Evolutionary conservation across 1,284 basidiomycete species (phyloP).

Genomic region (Athelia psychrophila): DNA sequence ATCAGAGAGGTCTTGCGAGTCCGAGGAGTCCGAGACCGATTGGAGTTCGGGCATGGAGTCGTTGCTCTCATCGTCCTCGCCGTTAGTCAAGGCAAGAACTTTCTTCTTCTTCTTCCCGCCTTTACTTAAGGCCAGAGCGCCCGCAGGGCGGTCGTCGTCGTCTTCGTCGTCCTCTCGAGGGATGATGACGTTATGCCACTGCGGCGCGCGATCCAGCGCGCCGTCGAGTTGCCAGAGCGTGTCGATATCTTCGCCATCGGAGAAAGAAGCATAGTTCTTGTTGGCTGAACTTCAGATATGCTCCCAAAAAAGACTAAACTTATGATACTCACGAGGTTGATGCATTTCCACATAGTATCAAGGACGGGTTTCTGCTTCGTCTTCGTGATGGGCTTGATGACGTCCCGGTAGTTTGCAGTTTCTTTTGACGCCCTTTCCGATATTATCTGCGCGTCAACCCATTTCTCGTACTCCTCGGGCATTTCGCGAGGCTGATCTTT

Average conservation of each 20-base stretch:
- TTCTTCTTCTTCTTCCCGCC: slow-evolving; percentile 32
- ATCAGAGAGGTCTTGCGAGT: slow-evolving; percentile 29
- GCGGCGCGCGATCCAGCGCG: slow-evolving; percentile 47
- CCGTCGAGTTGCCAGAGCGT: slow-evolving; percentile 62
- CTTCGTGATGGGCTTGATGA: slow-evolving; percentile 57
- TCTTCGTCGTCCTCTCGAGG: slow-evolving; percentile 21
- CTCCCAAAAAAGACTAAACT: not conserved
- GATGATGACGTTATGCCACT: slow-evolving; percentile 52
- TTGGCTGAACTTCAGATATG: slow-evolving; percentile 4
- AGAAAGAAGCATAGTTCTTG: slow-evolving; percentile 56
- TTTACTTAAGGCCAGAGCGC: slow-evolving; percentile 13
- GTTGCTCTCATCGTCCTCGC: slow-evolving; percentile 35
- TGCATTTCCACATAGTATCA: slow-evolving; percentile 59
- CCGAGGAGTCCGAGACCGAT: slow-evolving; percentile 57
- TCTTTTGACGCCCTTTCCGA: slow-evolving; percentile 54
- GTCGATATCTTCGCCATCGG: slow-evolving; percentile 51
- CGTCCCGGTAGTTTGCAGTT: slow-evolving; percentile 48
- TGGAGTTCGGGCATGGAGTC: slow-evolving; percentile 63
- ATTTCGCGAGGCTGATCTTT: slow-evolving; percentile 44
- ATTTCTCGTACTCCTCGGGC: slow-evolving; percentile 55
- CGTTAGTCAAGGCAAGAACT: slow-evolving; percentile 47
- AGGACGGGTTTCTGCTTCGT: slow-evolving; percentile 47
- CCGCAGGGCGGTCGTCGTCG: slow-evolving; percentile 26
- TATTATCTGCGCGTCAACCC: slow-evolving; percentile 63
- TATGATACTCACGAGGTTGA: slow-evolving; percentile 49